Percentiles rank a stretch among this genome's conserved stretches.
Evolutionary conservation across 805 yeast genomes (phyloP).

Genomic region (Nakazawaea holstii): DNA sequence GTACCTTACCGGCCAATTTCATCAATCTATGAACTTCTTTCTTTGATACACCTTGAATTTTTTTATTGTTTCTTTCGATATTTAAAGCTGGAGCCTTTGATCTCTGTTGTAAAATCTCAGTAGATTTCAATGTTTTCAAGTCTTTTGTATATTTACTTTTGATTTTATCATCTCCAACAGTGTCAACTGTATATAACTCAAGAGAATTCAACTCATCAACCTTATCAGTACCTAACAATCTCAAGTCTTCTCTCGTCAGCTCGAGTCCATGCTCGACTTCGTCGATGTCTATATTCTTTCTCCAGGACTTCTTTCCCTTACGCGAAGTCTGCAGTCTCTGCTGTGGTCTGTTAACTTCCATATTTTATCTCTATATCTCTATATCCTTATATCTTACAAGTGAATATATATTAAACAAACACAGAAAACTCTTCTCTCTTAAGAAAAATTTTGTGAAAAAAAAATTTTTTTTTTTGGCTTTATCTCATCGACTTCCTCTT

Average conservation of each 20-base stretch:
- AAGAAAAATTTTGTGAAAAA: slow-evolving; percentile 2
- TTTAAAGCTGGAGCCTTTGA: slow-evolving; percentile 72
- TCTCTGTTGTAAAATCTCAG: slow-evolving; percentile 64
- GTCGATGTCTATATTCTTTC: slow-evolving; percentile 83
- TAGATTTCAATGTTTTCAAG: slow-evolving; percentile 29
- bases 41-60: slow-evolving; percentile 58
- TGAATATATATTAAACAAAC: neutral
- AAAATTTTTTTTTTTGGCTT: neutral
- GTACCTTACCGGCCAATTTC: slow-evolving; percentile 70
- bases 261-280: slow-evolving; percentile 73
- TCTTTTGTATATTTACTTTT: slow-evolving; percentile 34
- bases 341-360: slow-evolving; percentile 46
- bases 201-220: slow-evolving; percentile 33
- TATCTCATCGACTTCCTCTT: neutral
- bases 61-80: slow-evolving; percentile 30
- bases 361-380: slow-evolving; percentile 4
- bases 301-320: slow-evolving; percentile 91
- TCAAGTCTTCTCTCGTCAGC: slow-evolving; percentile 56
- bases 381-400: neutral
- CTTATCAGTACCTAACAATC: slow-evolving; percentile 43
- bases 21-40: slow-evolving; percentile 61
- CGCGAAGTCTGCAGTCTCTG: slow-evolving; percentile 71
- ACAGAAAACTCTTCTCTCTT: no score
- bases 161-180: slow-evolving; percentile 48
- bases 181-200: slow-evolving; percentile 62